Base-by-base conservation (phyloP, 805 yeast species). In the Pichia gijzeniarum region DNA sequence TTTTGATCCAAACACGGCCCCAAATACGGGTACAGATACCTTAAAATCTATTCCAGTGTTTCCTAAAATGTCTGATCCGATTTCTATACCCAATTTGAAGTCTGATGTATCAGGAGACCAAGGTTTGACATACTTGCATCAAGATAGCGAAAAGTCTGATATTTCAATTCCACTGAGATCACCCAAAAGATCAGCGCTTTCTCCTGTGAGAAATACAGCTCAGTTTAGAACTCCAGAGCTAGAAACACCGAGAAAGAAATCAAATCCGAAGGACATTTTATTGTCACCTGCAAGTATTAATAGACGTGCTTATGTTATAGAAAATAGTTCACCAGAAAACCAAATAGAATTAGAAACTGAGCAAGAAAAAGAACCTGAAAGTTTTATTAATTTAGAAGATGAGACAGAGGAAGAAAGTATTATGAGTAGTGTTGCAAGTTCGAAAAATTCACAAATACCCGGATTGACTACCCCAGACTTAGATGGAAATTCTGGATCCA, bases 81-180 rank as follows among this genome's bases (percentile, higher is more conserved):
- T 44, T 17, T 31, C 33, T 34, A 48, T 47, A 37, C 51, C 51
- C 28, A 18, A 19, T 9, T 7, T 40, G 14, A 28, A 41, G 25
- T 31, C 33, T n/a, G 33, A 30, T 30, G 5, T 25, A 7, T 10
- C 41, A 13, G 28, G 16, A 27, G 27, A 30, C 8, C 31, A 43
- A 7, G 25, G 17, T n/a, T 34, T 46, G 5, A 13, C 36, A 9
- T 36, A 31, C n/a, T 10, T 32, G 13, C 35, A 35, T 25, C 30
- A 33, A 6, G 44, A 36, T 8, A 27, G 40, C 10, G 30, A 36
- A 19, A 50, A 45, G n/a, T 51, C 57, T 13, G 55, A 50, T 18
- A 57, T 52, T 16, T 55, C 55, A 4, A 61, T 61, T 28, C 67
- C 68, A 13, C 35, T 59, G 16, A 53, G 66, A 43, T 63, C 68